Conservation (phyloP, 2,329 filamentous ascomycete genomes). For the Passalora sequoiae region DNA sequence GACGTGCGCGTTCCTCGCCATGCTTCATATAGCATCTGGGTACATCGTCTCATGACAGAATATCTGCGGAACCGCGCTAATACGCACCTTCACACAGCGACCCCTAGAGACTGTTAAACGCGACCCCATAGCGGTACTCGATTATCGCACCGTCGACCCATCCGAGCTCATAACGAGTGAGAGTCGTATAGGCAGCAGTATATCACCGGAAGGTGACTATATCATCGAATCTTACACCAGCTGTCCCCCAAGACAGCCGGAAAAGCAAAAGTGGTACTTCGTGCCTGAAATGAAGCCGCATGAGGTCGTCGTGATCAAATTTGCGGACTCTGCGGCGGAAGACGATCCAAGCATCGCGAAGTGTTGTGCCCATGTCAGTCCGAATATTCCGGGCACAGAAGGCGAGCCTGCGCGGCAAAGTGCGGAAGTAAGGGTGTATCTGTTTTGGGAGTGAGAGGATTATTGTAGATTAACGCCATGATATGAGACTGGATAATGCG, state of each 20-base stretch:
- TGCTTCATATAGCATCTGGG: constrained; percentile 19
- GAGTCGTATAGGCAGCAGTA: constrained; percentile 14
- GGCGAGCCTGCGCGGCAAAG: not conserved
- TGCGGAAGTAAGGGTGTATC: not conserved
- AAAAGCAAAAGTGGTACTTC: constrained; percentile 18
- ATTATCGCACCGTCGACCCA: constrained; percentile 14
- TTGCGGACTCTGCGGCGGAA: constrained; percentile 14
- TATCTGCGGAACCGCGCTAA: no score
- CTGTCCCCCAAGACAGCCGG: constrained; percentile 12
- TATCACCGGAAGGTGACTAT: constrained; percentile 15
- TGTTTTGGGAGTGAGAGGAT: not conserved
- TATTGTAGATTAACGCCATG: no score
- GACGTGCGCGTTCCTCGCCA: constrained; percentile 16
- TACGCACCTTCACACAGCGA: no score
- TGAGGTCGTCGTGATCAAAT: constrained; percentile 20
- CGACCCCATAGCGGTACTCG: constrained; percentile 18
- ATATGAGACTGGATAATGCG: no score
- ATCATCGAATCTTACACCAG: constrained; percentile 12
- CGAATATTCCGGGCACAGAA: not conserved
- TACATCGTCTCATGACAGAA: constrained; percentile 1
- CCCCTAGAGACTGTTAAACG: constrained; percentile 18
- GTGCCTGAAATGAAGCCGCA: constrained; percentile 18
- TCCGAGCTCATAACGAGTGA: constrained; percentile 15
- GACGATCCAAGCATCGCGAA: not conserved
- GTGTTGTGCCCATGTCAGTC: not conserved